Evolutionary conservation across 1,139 yeast genomes (phyloP).

Genomic region (Hansenula lynferdii): DNA sequence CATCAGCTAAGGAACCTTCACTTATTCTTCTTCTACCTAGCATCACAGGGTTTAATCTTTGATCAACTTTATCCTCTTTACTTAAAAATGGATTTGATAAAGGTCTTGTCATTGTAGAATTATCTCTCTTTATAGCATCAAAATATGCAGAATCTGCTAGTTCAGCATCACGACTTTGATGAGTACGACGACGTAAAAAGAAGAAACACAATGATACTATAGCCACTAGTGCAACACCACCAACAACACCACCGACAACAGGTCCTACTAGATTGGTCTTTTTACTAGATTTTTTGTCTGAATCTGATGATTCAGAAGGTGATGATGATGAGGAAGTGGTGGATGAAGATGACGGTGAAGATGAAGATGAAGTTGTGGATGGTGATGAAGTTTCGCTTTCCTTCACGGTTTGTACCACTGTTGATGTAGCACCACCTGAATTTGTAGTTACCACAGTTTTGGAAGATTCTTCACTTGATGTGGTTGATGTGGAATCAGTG

Average conservation of each 20-base stretch:
- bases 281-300: not conserved
- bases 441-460: not conserved
- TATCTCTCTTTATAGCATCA: conserved; percentile 22
- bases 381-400: conserved; percentile 11
- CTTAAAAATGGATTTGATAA: conserved; percentile 19
- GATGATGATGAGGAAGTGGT: conserved; percentile 4
- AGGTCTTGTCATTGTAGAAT: conserved; percentile 16
- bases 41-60: conserved; percentile 52
- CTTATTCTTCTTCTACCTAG: conserved; percentile 42
- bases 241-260: conserved; percentile 26
- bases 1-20: conserved; percentile 56
- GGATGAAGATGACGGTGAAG: conserved; percentile 5
- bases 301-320: too few species aligned
- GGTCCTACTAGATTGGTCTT: conserved; percentile 21
- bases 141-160: conserved; percentile 22
- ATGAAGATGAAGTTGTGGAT: not conserved
- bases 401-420: conserved; percentile 2
- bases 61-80: conserved; percentile 42
- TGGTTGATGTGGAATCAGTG: conserved; percentile 2
- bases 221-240: conserved; percentile 20
- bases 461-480: conserved; percentile 9
- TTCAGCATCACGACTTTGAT: conserved; percentile 16
- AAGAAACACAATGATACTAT: conserved; percentile 13
- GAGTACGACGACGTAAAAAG: conserved; percentile 17
- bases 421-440: conserved; percentile 5